Percentiles rank a stretch among this genome's conserved stretches.
Evolutionary conservation across 768 basidiomycete genomes (phyloP).

Genomic region (Tulasnella sp.): DNA sequence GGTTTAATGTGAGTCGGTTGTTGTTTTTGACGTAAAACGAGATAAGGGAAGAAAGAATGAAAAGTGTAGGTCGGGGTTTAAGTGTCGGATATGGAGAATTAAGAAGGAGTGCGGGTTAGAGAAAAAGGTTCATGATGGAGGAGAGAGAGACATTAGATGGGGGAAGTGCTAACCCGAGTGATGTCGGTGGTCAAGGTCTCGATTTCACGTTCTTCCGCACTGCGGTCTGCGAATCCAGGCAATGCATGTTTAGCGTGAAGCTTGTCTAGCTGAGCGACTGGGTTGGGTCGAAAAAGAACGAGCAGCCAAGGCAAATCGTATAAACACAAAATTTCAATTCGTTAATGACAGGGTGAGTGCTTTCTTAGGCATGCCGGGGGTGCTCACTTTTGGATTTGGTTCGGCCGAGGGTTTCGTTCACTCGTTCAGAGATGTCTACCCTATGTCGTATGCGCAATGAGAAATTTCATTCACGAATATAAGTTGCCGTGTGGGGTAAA

Average conservation of each 20-base stretch:
- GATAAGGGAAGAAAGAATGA: slow-evolving; percentile 18
- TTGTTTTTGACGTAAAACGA: slow-evolving; percentile 18
- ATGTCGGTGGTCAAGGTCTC: slow-evolving; percentile 77
- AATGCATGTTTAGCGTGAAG: slow-evolving; percentile 93
- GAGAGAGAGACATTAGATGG: neutral
- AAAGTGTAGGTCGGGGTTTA: slow-evolving; percentile 34
- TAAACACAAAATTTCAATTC: neutral
- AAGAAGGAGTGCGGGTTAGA: neutral
- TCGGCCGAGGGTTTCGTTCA: slow-evolving; percentile 64
- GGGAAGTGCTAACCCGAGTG: slow-evolving; percentile 54
- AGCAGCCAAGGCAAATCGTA: neutral
- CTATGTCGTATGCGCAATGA: slow-evolving; percentile 28
- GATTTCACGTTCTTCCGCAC: slow-evolving; percentile 90
- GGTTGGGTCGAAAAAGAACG: neutral
- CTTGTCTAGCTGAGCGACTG: slow-evolving; percentile 86
- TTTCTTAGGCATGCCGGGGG: too few relatives aligned
- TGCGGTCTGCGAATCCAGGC: slow-evolving; percentile 92
- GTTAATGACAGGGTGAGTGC: neutral
- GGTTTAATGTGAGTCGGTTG: neutral
- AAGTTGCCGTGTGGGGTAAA: neutral
- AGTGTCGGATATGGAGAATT: slow-evolving; percentile 22
- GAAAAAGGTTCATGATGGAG: neutral
- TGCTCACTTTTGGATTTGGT: slow-evolving; percentile 75
- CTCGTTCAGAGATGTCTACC: slow-evolving; percentile 89
- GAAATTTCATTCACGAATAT: slow-evolving; percentile 25